A percentile compares a stretch with the other conserved stretches of the same genome.
Evolutionary conservation across 495 filamentous ascomycete species (phyloP).

Genomic region (Trichoderma parareesei): DNA sequence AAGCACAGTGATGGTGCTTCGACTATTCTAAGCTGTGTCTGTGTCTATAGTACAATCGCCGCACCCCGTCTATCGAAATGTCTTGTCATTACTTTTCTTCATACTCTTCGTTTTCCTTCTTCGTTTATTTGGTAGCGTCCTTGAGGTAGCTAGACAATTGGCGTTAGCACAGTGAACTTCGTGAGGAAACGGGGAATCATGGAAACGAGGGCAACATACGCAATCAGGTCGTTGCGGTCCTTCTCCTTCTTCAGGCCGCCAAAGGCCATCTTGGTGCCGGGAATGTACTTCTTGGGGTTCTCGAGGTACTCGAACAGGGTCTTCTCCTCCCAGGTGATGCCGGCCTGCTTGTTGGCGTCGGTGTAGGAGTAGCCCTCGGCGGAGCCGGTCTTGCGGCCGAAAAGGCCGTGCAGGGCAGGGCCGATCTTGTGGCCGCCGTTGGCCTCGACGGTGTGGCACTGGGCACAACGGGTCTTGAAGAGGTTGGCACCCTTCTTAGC

Average conservation of each 20-base stretch:
- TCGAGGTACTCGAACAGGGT: constrained; percentile 60
- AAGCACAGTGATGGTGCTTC: constrained; percentile 8
- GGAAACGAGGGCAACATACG: constrained; percentile 51
- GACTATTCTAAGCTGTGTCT: constrained; percentile 8
- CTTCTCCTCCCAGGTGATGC: constrained; percentile 76
- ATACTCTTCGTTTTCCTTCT: constrained; percentile 15
- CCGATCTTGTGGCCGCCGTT: constrained; percentile 95
- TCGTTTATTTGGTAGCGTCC: constrained; percentile 52
- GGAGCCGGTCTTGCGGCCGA: constrained; percentile 88
- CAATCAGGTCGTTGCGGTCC: constrained; percentile 98
- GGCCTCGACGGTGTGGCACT: constrained; percentile 91
- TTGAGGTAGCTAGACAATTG: constrained; percentile 49
- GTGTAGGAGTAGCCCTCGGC: constrained; percentile 95
- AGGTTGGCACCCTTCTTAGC: constrained; percentile 95
- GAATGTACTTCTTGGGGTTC: constrained; percentile 66
- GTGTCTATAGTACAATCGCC: constrained; percentile 17
- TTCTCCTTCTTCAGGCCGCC: constrained; percentile 99
- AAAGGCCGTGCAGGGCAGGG: constrained; percentile 93
- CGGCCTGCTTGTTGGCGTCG: constrained; percentile 98
- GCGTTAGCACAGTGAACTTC: neutral
- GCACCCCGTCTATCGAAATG: constrained; percentile 24
- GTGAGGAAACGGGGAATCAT: constrained; percentile 15
- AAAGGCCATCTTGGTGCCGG: constrained; percentile 99
- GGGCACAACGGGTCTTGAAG: constrained; percentile 98
- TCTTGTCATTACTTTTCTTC: constrained; percentile 28